Base-by-base conservation (phyloP, 2,329 filamentous ascomycete genomes). In the Microascus cirrosus region DNA sequence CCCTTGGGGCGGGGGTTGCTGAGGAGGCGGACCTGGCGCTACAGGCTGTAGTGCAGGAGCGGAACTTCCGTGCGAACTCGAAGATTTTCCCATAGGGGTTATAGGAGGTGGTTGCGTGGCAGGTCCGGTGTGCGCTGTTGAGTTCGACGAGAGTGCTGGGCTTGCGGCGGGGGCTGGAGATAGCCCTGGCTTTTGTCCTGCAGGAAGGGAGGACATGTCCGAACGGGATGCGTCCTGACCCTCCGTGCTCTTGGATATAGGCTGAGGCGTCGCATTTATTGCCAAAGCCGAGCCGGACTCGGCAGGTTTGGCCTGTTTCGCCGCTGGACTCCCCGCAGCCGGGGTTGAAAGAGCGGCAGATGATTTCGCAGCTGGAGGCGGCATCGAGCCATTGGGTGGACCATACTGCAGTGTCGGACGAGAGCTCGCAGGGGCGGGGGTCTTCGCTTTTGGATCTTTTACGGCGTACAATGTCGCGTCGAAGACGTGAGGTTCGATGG, bases 401-500 rank as follows among this genome's bases (percentile, higher is more conserved):
- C 84, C 84, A 65, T 86, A 87, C 64, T 86, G 83, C 58, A 86
- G 72, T 42, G 86, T 77, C 2, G 84, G 84, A 51, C 83, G 78
- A 60, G 66, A 63, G 60, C 63, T 48, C 57, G 65, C n/a, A 54
- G 60, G 24, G 35, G 59, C 22, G 36, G 24, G 32, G 7, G 73
- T n/a, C 36, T 58, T 58, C 25, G 51, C 73, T 45, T 45, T 45
- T 8, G 45, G 45, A 57, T 87, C 85, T 65, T 88, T 87, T 59
- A 90, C 83, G 22, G 81, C 80, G 66, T 80, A 91, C 75, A 91
- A 82, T 53, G 81, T 86, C 18, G 87, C 88, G 63, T 91, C 87
- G 63, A 94, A 83, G 51, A 88, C 81, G 67, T 94, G 88, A 52
- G 90, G 90, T 69, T 92, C 89, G 60, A 92, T 83, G 24, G 83